Evolutionary conservation across 78 protist genomes (phyloP).

Genomic region (Planoprotostelium fungivorum): DNA sequence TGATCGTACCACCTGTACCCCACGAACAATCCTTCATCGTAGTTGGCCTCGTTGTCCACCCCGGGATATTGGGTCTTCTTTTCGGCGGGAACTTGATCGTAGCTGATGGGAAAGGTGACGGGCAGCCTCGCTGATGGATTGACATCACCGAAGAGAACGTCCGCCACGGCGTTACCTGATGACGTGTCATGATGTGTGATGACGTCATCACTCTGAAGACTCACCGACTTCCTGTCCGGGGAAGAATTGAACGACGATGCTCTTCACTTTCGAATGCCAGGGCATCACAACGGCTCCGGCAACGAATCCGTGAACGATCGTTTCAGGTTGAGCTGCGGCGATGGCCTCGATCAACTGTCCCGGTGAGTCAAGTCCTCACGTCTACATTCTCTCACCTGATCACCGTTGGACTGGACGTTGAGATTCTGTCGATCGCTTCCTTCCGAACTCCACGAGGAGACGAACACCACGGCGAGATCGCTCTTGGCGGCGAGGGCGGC

Average conservation of each 20-base stretch:
- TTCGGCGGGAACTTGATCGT: conserved; percentile 33
- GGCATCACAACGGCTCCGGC: background rate
- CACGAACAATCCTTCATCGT: background rate
- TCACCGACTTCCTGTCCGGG: background rate
- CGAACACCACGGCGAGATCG: background rate
- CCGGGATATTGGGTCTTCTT: conserved; percentile 25
- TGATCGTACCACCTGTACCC: background rate
- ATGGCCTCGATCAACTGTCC: background rate
- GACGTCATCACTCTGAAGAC: background rate
- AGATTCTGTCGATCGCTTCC: background rate
- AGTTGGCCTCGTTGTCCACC: background rate
- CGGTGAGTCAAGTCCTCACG: background rate
- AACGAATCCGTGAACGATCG: background rate
- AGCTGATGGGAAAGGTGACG: conserved; percentile 47
- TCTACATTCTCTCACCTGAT: background rate
- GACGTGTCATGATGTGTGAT: background rate
- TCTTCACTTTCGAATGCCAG: background rate
- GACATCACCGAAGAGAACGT: conserved; percentile 54
- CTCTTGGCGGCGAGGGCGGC: background rate
- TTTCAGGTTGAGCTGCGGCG: background rate
- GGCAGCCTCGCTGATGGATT: conserved; percentile 76
- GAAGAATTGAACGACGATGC: background rate
- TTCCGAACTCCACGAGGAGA: background rate
- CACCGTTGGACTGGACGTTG: background rate
- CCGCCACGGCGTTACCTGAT: conserved; percentile 61